A percentile compares a stretch with the other conserved stretches of the same genome.
phyloP scores from a whole-genome alignment of 768 basidiomycete genomes.

The Paxillus involutus region DNA sequence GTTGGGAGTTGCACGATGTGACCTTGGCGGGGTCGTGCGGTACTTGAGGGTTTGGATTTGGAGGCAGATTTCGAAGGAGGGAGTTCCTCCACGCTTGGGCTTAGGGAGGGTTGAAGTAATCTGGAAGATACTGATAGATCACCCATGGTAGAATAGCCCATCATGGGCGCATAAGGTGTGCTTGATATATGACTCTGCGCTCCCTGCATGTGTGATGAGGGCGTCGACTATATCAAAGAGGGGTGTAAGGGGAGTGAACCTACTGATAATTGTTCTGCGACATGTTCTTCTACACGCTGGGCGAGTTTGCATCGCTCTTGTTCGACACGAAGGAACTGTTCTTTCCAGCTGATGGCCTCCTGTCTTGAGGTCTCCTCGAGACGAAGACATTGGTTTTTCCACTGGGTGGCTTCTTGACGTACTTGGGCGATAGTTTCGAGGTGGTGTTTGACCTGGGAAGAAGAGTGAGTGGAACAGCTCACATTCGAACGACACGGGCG shows the following conservation, averaged over 20 bases:
- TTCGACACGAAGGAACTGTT: constrained; percentile 74
- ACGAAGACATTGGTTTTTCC: constrained; percentile 65
- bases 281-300: constrained; percentile 57
- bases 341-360: constrained; percentile 73
- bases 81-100: constrained; percentile 30
- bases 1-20: constrained; percentile 26
- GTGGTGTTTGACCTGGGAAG: constrained; percentile 55
- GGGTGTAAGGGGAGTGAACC: constrained; percentile 15
- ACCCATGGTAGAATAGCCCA: constrained; percentile 15
- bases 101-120: constrained; percentile 14
- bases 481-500: constrained; percentile 11
- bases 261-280: constrained; percentile 50
- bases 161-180: constrained; percentile 36
- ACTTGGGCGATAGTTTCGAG: constrained; percentile 60
- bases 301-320: constrained; percentile 61
- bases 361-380: constrained; percentile 45
- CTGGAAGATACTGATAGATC: constrained; percentile 32
- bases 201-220: constrained; percentile 9
- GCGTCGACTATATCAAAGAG: not conserved
- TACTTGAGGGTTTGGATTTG: constrained; percentile 23
- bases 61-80: constrained; percentile 31
- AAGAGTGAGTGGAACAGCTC: not conserved
- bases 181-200: constrained; percentile 14
- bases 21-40: constrained; percentile 9
- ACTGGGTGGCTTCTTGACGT: constrained; percentile 63